A percentile compares a stretch with the other conserved stretches of the same genome.
phyloP scores from a whole-genome alignment of 2,329 filamentous ascomycete genomes.

The Fusarium siculi region DNA sequence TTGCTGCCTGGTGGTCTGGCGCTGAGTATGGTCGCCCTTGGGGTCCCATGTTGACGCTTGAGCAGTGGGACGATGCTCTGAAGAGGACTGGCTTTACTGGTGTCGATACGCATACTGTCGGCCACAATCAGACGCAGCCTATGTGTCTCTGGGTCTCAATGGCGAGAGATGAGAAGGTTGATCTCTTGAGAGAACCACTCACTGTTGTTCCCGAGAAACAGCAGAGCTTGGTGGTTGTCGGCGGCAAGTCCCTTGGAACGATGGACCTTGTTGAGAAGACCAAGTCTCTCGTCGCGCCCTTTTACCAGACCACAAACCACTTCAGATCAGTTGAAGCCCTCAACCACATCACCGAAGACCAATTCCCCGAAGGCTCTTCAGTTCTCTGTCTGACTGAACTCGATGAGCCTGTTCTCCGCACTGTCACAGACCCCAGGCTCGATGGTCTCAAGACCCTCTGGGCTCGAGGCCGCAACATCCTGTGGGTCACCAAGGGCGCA shows the following conservation, averaged over 20 bases:
- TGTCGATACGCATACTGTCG: slow-evolving; percentile 12
- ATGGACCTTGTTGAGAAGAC: slow-evolving; percentile 2
- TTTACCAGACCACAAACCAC: neutral
- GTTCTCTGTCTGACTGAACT: neutral
- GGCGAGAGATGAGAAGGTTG: neutral
- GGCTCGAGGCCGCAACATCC: neutral
- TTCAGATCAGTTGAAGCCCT: neutral
- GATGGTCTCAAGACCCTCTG: neutral
- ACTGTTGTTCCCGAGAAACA: neutral
- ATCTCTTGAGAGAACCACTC: neutral
- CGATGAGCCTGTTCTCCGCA: neutral
- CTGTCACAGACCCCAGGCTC: neutral
- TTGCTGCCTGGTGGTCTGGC: slow-evolving; percentile 26
- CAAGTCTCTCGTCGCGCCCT: neutral
- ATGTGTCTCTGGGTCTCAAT: slow-evolving; percentile 10
- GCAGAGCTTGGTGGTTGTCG: neutral
- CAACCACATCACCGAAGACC: neutral
- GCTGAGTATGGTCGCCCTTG: slow-evolving; percentile 8
- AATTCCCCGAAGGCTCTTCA: neutral
- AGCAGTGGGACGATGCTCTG: slow-evolving; percentile 20
- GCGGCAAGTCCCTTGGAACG: neutral
- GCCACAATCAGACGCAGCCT: slow-evolving; percentile 1
- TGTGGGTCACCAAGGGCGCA: slow-evolving; percentile 11
- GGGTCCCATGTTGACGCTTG: slow-evolving; percentile 7
- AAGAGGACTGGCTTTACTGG: slow-evolving; percentile 14